Evolutionary conservation across 176 grass and related monocot genomes (phyloP), one percentile per base, ranked within the genome.

Genomic region (Lolium perenne): DNA sequence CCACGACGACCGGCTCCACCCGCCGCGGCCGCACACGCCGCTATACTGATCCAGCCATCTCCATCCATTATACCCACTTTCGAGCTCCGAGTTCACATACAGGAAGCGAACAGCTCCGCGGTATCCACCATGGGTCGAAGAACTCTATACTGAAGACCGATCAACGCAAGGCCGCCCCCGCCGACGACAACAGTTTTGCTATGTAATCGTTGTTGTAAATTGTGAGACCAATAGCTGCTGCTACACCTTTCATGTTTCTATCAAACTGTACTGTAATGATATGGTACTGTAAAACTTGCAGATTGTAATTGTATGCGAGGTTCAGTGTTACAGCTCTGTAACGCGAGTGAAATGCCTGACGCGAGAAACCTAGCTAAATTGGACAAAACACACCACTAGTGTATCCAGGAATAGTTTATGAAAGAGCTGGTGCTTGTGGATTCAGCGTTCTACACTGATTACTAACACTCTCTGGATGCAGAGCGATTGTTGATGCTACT

Each of bases 181-280:
- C 68, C 87, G 80, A 76, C 38, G 77, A 46, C 91, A 81, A 87
- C 91, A 92, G 80, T 89, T 92, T 92, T 92, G 60, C 84, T 29
- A 62, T 41, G 11, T 83, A 69, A 50, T 64, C 32, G 83, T 90
- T 84, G 87, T 87, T 89, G 90, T 67, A 68, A 80, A 81, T 59
- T 7, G 57, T 46, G 57, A 87, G 56, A 73, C 20, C 64, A 72
- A 14, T 64, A 86, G 79, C 45, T 21, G 14, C 14, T 49, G 14
- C 48, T 53, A 48, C 60, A n/a, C 17, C 23, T 58, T 46, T 47
- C 17, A 51, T 40, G 40, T 38, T 73, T 82, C n/a, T 81, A 77
- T 35, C 61, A 11, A 68, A 68, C 22, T 69, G 72, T 51, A 75
- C 72, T 75, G 72, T 75, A 75, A 75, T 75, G 16, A 13, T 29